These are phyloP conservation scores for Hibiscus trionum DNA, from an alignment of 345 rosid genomes.

Conservation along the genomic window DNA sequence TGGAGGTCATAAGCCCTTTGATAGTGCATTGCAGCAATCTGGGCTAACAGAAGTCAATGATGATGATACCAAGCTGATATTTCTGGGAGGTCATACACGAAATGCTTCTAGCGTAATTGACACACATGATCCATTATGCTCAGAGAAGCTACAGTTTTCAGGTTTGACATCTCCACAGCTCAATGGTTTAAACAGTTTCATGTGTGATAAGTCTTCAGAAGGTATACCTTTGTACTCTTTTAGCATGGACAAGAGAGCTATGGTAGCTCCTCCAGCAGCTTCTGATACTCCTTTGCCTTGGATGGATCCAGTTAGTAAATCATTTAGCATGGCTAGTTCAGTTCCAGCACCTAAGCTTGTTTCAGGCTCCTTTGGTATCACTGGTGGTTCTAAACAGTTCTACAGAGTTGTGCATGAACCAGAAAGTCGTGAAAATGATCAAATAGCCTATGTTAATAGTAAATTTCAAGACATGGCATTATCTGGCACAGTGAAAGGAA, in stretches of 20 bases:
- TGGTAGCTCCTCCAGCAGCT: conserved; percentile 51
- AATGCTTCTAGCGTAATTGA: conserved; percentile 42
- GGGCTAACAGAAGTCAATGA: conserved; percentile 30
- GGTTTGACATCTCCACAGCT: conserved; percentile 64
- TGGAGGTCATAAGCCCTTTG: conserved; percentile 31
- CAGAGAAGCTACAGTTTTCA: conserved; percentile 75
- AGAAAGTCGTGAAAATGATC: conserved; percentile 81
- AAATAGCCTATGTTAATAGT: conserved; percentile 39
- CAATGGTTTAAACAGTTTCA: conserved; percentile 46
- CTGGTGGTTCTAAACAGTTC: conserved; percentile 74
- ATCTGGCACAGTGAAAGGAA: conserved; percentile 53
- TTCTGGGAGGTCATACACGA: conserved; percentile 43
- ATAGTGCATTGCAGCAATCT: conserved; percentile 29
- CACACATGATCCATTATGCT: conserved; percentile 37
- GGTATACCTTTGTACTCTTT: conserved; percentile 92
- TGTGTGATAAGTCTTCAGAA: conserved; percentile 62
- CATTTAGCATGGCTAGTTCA: conserved; percentile 81
- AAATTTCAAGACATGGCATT: conserved; percentile 70
- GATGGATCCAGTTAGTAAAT: conserved; percentile 84
- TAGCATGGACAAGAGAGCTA: conserved; percentile 77
- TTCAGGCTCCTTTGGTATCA: conserved; percentile 81
- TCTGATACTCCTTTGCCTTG: conserved; percentile 91
- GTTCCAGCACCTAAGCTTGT: conserved; percentile 82
- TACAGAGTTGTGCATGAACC: conserved; percentile 97
- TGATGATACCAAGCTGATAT: conserved; percentile 45